A percentile compares a stretch with the other conserved stretches of the same genome.
Conservation (phyloP, 2,329 filamentous ascomycete species). For the Fusarium piperis region DNA sequence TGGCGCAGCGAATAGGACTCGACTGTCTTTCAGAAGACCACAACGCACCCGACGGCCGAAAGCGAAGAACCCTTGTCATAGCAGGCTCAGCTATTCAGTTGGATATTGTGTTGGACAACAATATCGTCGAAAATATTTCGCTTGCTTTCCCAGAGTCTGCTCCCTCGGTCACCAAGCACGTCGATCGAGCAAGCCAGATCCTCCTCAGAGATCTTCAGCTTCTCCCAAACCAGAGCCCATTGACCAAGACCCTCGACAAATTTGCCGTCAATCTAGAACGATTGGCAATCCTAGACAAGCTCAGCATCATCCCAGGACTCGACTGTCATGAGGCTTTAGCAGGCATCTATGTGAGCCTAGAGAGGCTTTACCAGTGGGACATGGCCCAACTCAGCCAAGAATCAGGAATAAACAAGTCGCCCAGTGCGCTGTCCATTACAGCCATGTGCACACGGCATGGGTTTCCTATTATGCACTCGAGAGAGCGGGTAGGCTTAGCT, state of each 20-base stretch:
- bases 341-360: conserved; percentile 76
- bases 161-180: conserved; percentile 67
- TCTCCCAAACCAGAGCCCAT: conserved; percentile 65
- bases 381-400: conserved; percentile 65
- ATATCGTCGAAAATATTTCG: conserved; percentile 69
- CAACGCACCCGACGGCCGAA: conserved; percentile 57
- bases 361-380: conserved; percentile 77
- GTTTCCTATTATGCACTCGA: conserved; percentile 74
- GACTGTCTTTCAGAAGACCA: conserved; percentile 69
- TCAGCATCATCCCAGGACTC: conserved; percentile 73
- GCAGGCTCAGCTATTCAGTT: conserved; percentile 69
- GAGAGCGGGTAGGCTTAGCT: conserved; percentile 72
- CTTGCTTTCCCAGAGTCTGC: conserved; percentile 70
- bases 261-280: conserved; percentile 79
- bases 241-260: conserved; percentile 75
- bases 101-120: conserved; percentile 69
- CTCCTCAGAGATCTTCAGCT: conserved; percentile 72
- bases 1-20: conserved; percentile 74
- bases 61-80: conserved; percentile 66
- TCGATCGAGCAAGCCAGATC: conserved; percentile 70
- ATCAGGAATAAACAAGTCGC: conserved; percentile 55
- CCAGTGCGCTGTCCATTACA: conserved; percentile 61
- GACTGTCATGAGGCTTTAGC: conserved; percentile 82
- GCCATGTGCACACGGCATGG: conserved; percentile 78
- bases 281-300: conserved; percentile 74